Conservation (phyloP, 192 early-diverging fungal genomes). For the Backusella psychrophila region DNA sequence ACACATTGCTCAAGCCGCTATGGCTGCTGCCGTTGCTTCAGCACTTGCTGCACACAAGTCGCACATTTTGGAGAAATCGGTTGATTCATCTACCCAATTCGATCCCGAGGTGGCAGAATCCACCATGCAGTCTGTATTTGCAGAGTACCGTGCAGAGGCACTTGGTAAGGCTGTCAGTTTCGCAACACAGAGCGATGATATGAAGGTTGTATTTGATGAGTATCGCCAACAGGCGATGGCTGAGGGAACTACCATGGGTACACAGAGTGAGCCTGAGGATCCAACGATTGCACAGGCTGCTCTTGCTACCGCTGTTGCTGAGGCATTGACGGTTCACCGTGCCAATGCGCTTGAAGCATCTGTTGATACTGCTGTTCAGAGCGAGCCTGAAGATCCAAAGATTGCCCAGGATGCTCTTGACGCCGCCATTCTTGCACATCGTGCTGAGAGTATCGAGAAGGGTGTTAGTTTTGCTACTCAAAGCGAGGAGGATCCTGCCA, state of each 20-base stretch:
- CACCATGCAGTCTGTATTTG: background rate
- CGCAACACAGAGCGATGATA: background rate
- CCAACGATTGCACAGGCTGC: background rate
- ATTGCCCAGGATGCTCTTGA: background rate
- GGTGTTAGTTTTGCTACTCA: background rate
- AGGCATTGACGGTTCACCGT: slow-evolving; percentile 10
- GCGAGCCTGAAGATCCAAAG: background rate
- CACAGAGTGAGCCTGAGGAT: background rate
- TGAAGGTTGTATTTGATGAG: background rate
- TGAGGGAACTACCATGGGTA: background rate
- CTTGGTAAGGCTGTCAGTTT: background rate
- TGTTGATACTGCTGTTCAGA: background rate
- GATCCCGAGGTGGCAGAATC: background rate
- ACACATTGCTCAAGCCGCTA: slow-evolving; percentile 23
- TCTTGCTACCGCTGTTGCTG: background rate
- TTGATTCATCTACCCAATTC: background rate
- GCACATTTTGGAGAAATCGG: background rate
- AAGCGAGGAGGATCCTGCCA: background rate
- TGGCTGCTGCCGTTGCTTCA: slow-evolving; percentile 30
- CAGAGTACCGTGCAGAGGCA: background rate
- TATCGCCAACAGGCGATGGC: background rate
- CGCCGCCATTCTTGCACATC: background rate
- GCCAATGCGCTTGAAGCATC: slow-evolving; percentile 12
- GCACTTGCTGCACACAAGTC: slow-evolving; percentile 18
- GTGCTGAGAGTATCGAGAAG: slow-evolving; percentile 1